Conservation (phyloP, 495 filamentous ascomycete species). For the Viridothelium virens region DNA sequence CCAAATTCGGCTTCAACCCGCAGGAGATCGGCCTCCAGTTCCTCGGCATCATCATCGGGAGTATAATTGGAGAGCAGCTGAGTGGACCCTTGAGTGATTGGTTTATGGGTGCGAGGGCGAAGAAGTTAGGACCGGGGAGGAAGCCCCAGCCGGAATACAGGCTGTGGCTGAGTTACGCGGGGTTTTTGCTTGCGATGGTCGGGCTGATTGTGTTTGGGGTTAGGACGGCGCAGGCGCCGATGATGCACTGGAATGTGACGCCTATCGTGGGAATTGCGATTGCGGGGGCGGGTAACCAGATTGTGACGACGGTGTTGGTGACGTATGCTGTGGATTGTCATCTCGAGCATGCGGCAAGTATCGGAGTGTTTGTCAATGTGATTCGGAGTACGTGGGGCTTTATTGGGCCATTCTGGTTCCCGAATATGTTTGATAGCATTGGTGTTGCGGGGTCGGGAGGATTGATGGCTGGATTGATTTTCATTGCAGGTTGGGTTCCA, state of each 20-base stretch:
- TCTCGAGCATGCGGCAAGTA: conserved; percentile 41
- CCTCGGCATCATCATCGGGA: conserved; percentile 46
- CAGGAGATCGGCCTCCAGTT: conserved; percentile 50
- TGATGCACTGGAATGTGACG: conserved; percentile 41
- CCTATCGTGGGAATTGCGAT: conserved; percentile 47
- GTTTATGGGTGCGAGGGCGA: conserved; percentile 40
- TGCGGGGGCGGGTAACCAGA: conserved; percentile 46
- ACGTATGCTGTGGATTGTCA: conserved; percentile 50
- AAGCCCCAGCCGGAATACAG: conserved; percentile 39
- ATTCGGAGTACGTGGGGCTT: conserved; percentile 50
- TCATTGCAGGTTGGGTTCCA: not conserved
- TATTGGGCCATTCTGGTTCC: conserved; percentile 52
- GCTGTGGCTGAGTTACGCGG: conserved; percentile 49
- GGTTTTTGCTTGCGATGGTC: conserved; percentile 41
- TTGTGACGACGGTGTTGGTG: conserved; percentile 49
- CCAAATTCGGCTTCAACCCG: conserved; percentile 45
- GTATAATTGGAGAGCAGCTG: conserved; percentile 49
- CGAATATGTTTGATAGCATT: conserved; percentile 43
- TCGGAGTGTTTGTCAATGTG: conserved; percentile 52
- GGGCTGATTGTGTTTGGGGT: conserved; percentile 48
- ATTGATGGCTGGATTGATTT: conserved; percentile 34
- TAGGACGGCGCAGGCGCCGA: conserved; percentile 34
- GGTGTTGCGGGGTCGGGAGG: conserved; percentile 40
- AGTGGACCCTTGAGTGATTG: conserved; percentile 43
- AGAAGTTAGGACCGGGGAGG: conserved; percentile 25